Base-by-base conservation (phyloP, 331 rosid species). In the Quercus phellos region DNA sequence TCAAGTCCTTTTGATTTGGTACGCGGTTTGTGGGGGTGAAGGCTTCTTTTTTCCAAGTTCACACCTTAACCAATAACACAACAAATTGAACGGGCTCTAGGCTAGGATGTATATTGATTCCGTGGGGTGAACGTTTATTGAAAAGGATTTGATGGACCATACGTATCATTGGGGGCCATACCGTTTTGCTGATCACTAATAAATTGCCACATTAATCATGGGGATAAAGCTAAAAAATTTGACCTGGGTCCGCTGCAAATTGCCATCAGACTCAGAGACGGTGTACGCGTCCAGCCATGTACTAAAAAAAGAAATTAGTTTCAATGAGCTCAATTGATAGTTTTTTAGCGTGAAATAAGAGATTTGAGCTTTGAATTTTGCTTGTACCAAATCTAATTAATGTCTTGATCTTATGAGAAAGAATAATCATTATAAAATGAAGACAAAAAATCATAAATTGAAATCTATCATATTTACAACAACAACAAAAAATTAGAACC, bases 331-430 rank as follows among this genome's bases (percentile, higher is more conserved):
- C 11, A 1, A 7, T 1, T 38, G 3, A 8, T 38, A 8, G 0
- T 38, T 8, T 38, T 38, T 38, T 8, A 0, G 3, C 0, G 1
- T 38, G 0, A 2, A 38, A 38, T 38, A 38, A 8, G 3, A 38
- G 0, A 8, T 38, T 38, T 38, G 3, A 8, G 3, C 0, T 0
- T 38, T 8, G 12, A 38, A 38, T 0, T 8, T 8, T 38, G 12
- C 46, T 3, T 38, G 9, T 1, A 38, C 1, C 3, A 38, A 8
- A 38, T 38, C 1, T 38, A 8, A 38, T 38, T 38, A 2, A 38
- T 38, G 0, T 38, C 0, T 2, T 38, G 1, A 0, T 2, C 3
- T 38, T 0, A 8, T 38, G 1, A 2, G 3, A 38, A 38, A 38
- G 1, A 38, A 8, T 8, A 38, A 38, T 8, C 3, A 38, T 38